Evolutionary conservation across 306 rosid species (phyloP).

Genomic region (Glycine tomentella): DNA sequence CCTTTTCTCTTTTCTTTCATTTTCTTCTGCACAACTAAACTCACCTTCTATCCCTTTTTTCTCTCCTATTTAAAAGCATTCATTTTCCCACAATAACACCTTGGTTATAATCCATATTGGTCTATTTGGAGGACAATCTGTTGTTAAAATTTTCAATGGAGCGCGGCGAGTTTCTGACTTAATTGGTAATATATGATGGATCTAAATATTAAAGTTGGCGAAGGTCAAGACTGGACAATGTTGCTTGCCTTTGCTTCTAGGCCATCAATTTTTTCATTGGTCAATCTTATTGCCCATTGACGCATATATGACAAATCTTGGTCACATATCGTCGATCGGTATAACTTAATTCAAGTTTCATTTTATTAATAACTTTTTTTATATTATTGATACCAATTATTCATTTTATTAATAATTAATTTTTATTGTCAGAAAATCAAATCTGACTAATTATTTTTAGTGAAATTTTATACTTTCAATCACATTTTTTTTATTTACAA

Average conservation of each 20-base stretch:
- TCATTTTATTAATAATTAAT: no score
- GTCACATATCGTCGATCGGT: neutral
- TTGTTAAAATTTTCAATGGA: slow-evolving; percentile 38
- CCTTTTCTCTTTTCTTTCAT: no score
- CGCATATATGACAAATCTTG: neutral
- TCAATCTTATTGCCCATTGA: slow-evolving; percentile 51
- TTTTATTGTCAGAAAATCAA: no score
- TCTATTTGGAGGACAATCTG: slow-evolving; percentile 44
- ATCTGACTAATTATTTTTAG: no score
- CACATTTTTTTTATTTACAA: no score
- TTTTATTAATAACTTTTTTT: no score
- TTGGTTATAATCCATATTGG: slow-evolving; percentile 8
- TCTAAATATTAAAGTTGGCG: slow-evolving; percentile 27
- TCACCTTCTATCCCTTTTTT: neutral
- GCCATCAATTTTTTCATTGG: slow-evolving; percentile 40
- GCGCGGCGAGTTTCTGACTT: slow-evolving; percentile 51
- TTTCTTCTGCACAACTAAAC: no score
- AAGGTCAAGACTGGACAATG: slow-evolving; percentile 31
- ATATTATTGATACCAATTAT: no score
- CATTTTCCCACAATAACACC: slow-evolving; percentile 15
- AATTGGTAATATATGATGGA: slow-evolving; percentile 40
- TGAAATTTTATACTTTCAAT: no score
- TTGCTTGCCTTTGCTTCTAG: slow-evolving; percentile 43
- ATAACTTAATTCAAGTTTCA: neutral
- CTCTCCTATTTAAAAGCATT: slow-evolving; percentile 37